Evolutionary conservation across 208 protist genomes (phyloP).

Genomic region (Leishmania mexicana): DNA sequence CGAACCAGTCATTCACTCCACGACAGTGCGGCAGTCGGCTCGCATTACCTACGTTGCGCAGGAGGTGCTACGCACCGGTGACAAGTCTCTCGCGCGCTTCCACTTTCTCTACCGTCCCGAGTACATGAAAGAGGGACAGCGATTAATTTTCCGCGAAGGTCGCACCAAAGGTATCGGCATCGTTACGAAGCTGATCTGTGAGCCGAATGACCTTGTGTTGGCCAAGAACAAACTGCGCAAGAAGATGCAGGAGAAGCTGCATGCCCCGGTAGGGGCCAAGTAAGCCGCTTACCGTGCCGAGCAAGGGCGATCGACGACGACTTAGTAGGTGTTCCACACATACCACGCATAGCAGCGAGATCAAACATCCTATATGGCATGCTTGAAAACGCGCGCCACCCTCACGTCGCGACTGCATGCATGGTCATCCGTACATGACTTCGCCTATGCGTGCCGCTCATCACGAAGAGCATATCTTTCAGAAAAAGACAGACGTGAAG

Average conservation of each 20-base stretch:
- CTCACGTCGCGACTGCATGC: no score
- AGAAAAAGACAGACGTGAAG: no score
- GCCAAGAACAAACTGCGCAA: constrained; percentile 48
- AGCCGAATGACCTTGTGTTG: constrained; percentile 49
- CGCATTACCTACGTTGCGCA: constrained; percentile 87
- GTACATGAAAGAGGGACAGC: constrained; percentile 90
- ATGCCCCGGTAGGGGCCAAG: constrained; percentile 6
- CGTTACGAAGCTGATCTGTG: constrained; percentile 73
- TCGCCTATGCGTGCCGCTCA: no score
- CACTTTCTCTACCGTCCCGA: constrained; percentile 95
- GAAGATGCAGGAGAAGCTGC: constrained; percentile 27
- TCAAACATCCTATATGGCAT: background rate
- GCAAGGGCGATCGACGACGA: background rate
- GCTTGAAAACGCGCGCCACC: no score
- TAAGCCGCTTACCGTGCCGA: background rate
- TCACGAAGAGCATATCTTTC: no score
- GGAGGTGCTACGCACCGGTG: constrained; percentile 94
- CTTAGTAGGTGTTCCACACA: no score
- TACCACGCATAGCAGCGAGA: background rate
- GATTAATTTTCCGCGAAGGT: constrained; percentile 95
- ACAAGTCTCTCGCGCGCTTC: constrained; percentile 93
- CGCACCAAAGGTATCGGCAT: constrained; percentile 93
- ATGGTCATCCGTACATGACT: no score
- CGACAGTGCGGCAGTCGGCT: constrained; percentile 89
- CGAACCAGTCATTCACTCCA: constrained; percentile 97